Conservation (phyloP, 768 basidiomycete genomes). For the Tricholoma hemisulphureum region DNA sequence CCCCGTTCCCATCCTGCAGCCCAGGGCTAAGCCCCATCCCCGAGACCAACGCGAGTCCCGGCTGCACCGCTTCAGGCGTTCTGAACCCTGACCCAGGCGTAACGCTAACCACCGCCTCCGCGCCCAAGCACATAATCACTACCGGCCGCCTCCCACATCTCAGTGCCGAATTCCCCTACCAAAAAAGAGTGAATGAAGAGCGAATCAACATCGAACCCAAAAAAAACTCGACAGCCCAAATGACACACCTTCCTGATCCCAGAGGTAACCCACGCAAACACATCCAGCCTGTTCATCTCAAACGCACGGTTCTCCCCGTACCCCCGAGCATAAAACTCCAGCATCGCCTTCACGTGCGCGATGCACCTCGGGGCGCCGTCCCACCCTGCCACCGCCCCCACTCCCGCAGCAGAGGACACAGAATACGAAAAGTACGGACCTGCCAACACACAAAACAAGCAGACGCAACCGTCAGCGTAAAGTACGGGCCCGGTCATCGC, state of each 20-base stretch:
- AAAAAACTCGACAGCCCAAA: too few species aligned
- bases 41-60: not conserved
- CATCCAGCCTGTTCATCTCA: slow-evolving; percentile 32
- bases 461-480: too few species aligned
- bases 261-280: slow-evolving; percentile 41
- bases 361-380: slow-evolving; percentile 26
- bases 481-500: too few species aligned
- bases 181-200: not conserved
- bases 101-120: slow-evolving; percentile 35
- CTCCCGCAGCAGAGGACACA: not conserved
- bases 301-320: slow-evolving; percentile 36
- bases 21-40: not conserved
- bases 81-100: slow-evolving; percentile 21
- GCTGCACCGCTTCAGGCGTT: slow-evolving; percentile 4
- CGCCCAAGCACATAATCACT: slow-evolving; percentile 37
- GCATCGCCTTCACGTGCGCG: slow-evolving; percentile 24
- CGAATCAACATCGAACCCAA: not conserved
- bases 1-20: not conserved
- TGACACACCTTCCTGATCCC: slow-evolving; percentile 15
- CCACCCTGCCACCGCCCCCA: slow-evolving; percentile 15
- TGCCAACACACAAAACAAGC: slow-evolving; percentile 11
- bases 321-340: slow-evolving; percentile 28
- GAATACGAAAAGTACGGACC: slow-evolving; percentile 34
- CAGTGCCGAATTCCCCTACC: slow-evolving; percentile 24
- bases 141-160: slow-evolving; percentile 26